Conservation (phyloP, 176 grass and related monocot genomes). For the Aegilops tauschii region DNA sequence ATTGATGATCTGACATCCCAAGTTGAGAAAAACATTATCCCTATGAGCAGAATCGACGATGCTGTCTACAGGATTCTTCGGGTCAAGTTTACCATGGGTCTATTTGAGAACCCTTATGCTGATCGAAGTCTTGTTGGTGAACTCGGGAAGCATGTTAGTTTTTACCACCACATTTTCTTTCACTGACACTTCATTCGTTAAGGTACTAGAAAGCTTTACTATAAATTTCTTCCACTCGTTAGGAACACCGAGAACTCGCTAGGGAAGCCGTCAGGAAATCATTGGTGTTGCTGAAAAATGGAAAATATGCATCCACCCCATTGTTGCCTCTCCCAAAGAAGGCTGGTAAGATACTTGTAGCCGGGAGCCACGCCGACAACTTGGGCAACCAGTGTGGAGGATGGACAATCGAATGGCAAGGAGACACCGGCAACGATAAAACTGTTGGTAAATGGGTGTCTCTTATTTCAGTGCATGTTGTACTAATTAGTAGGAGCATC, state of each 20-base stretch:
- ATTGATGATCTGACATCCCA: slow-evolving; percentile 47
- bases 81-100: slow-evolving; percentile 73
- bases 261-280: slow-evolving; percentile 71
- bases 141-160: slow-evolving; percentile 50
- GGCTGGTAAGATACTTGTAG: slow-evolving; percentile 57
- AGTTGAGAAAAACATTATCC: slow-evolving; percentile 58
- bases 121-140: slow-evolving; percentile 42
- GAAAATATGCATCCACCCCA: slow-evolving; percentile 26
- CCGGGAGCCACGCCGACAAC: slow-evolving; percentile 64
- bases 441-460: not conserved
- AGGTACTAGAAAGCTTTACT: not conserved
- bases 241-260: slow-evolving; percentile 67
- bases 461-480: too few species aligned
- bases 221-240: not conserved
- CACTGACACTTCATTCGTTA: not conserved
- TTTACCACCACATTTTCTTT: not conserved
- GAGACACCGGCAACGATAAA: slow-evolving; percentile 43
- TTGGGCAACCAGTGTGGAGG: slow-evolving; percentile 72
- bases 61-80: slow-evolving; percentile 58
- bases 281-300: slow-evolving; percentile 68
- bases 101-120: slow-evolving; percentile 56
- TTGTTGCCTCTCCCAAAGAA: slow-evolving; percentile 70
- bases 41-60: slow-evolving; percentile 69
- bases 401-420: slow-evolving; percentile 78
- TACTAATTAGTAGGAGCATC: not conserved